These are phyloP conservation scores for Xylaria grammica DNA, from an alignment of 495 filamentous ascomycete species.

Conservation along the genomic window DNA sequence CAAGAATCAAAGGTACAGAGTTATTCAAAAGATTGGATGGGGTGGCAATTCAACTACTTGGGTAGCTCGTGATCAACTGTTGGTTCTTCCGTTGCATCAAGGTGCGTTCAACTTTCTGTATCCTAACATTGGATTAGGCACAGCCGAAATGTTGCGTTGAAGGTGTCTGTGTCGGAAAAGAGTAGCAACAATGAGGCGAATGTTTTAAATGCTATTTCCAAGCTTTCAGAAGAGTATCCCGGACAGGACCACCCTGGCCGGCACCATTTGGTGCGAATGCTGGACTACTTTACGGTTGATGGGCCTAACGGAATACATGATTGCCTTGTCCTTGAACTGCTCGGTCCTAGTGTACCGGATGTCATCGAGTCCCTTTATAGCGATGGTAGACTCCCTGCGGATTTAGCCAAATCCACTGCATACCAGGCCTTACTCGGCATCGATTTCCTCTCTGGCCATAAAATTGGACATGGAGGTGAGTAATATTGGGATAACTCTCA, in stretches of 20 bases:
- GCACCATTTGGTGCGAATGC: constrained; percentile 2
- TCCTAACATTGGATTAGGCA: constrained; percentile 10
- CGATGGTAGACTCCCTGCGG: constrained; percentile 13
- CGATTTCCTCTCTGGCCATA: constrained; percentile 1
- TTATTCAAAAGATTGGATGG: constrained; percentile 54
- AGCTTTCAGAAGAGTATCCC: not conserved
- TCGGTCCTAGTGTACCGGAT: constrained; percentile 8
- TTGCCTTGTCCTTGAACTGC: constrained; percentile 13
- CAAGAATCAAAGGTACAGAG: constrained; percentile 40
- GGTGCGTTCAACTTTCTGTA: constrained; percentile 2
- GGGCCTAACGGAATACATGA: constrained; percentile 15
- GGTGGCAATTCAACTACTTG: constrained; percentile 54
- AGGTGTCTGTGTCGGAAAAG: constrained; percentile 12
- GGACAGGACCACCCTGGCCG: not conserved
- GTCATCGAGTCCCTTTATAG: not conserved
- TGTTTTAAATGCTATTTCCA: constrained; percentile 9
- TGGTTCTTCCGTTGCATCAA: constrained; percentile 5
- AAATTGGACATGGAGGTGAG: constrained; percentile 12
- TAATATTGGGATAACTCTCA: not conserved
- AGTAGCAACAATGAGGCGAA: not conserved
- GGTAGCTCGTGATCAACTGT: constrained; percentile 46
- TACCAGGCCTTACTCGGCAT: constrained; percentile 11
- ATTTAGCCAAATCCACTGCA: constrained; percentile 7
- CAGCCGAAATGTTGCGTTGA: constrained; percentile 7
- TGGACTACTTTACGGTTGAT: constrained; percentile 3